Conservation (phyloP, 768 basidiomycete species). For the Lactarius indigo region DNA sequence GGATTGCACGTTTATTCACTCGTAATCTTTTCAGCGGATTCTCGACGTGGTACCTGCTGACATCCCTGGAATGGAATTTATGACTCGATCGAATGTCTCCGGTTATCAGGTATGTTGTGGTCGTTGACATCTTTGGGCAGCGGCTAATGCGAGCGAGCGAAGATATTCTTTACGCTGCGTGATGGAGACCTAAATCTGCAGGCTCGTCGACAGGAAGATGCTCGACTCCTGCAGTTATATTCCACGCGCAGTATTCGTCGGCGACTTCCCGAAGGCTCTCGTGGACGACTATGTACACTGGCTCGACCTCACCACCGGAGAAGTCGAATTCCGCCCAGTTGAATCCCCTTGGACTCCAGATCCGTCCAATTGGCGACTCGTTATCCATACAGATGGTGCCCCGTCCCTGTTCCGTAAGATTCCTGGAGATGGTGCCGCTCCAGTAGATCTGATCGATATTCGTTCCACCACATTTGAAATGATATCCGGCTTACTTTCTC, state of each 20-base stretch:
- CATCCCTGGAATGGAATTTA: no score
- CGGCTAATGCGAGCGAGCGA: neutral
- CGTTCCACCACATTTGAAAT: no score
- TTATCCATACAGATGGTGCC: neutral
- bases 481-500: no score
- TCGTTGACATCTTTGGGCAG: neutral
- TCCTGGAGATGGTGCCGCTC: no score
- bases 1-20: neutral
- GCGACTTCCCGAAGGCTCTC: conserved; percentile 34
- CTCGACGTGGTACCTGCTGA: neutral
- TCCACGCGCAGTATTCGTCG: conserved; percentile 31
- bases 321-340: conserved; percentile 30
- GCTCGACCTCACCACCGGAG: conserved; percentile 29
- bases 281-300: conserved; percentile 31
- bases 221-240: conserved; percentile 31
- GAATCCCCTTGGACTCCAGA: conserved; percentile 28
- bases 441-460: no score
- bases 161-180: neutral
- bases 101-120: neutral
- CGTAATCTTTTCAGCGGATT: neutral
- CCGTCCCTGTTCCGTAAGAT: neutral
- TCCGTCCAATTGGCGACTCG: neutral
- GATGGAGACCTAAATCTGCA: neutral
- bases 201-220: neutral
- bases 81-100: neutral